Base-by-base conservation (phyloP, 164 flowering plant genomes). In the Magnolia changhungtana region DNA sequence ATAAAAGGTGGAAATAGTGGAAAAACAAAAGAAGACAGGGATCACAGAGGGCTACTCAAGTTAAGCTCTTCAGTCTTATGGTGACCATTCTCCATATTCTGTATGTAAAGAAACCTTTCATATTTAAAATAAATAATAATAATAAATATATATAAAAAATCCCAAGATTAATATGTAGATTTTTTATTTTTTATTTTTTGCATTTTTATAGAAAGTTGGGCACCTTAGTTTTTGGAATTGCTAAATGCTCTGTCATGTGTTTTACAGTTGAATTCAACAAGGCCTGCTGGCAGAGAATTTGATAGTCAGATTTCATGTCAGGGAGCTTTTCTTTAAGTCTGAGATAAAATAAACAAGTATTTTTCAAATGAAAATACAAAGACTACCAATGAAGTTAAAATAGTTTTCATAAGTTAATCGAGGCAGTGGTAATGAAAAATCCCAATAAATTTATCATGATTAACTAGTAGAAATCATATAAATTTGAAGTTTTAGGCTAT, bases 1-100 rank as follows among this genome's bases (percentile, higher is more conserved):
- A 24, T 0, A n/a, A n/a, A 1, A 24, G 31, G 14, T 69, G 51
- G n/a, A 76, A 51, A 73, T 19, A 78, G 59, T 74, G 63, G 11
- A 24, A 61, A 64, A 55, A 67, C 7, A 71, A 24, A 72, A 5
- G 23, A 19, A 72, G 2, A 50, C 64, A 66, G 24, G 29, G 79
- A 81, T 96, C 99, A 87, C 98, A 96, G 72, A 96, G 97, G 16
- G 99, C 99, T 21, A 90, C 88, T 71, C 98, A 86, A 76, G 94
- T 96, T 8, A 64, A 49, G 84, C 51, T 86, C 89, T 80, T 88
- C 90, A 79, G 21, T 84, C 68, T 77, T 78, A 80, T 83, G 91
- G 82, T 90, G 86, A 68, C 98, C 98, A 88, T 93, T 91, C 77
- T 88, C 96, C 85, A 83, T 50, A 71, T 55, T 82, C 98, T 95